Percentiles rank a stretch among this genome's conserved stretches.
These are phyloP conservation scores for Hericium coralloides DNA, from an alignment of 768 basidiomycete genomes.

Conservation along the genomic window DNA sequence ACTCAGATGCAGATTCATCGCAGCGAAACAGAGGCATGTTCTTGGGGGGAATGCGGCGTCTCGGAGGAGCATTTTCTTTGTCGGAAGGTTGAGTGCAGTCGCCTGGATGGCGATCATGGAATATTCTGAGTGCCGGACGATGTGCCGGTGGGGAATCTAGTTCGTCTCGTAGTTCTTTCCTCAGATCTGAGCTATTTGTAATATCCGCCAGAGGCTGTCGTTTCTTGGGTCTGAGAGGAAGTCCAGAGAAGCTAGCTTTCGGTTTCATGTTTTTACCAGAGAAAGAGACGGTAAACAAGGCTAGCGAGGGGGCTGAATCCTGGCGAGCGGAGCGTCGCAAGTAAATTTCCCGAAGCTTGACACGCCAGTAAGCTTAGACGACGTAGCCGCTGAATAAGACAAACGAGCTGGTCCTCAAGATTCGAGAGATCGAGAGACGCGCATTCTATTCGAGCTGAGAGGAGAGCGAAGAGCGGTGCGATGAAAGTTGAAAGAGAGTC, in stretches of 20 bases:
- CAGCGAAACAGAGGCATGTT: neutral
- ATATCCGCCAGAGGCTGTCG: slow-evolving; percentile 11
- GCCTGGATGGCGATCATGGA: neutral
- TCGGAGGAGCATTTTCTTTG: neutral
- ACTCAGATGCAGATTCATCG: neutral
- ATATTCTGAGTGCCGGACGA: neutral
- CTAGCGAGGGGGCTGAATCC: neutral
- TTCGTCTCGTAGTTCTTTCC: neutral
- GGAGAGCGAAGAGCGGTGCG: neutral
- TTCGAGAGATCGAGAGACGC: no score
- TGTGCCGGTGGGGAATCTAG: neutral
- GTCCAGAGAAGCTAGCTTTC: neutral
- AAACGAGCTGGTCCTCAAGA: no score
- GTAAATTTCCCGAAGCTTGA: neutral
- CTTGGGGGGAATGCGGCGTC: neutral
- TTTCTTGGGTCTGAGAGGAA: neutral
- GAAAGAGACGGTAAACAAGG: neutral
- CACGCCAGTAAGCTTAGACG: no score
- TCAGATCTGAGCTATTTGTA: slow-evolving; percentile 2
- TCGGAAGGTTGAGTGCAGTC: neutral
- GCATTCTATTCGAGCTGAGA: no score
- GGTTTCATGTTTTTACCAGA: neutral
- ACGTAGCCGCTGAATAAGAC: no score
- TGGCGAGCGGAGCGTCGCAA: neutral
- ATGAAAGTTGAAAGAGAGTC: neutral